Base-by-base conservation (phyloP, 2,329 filamentous ascomycete species). In the Grosmannia penicillata region DNA sequence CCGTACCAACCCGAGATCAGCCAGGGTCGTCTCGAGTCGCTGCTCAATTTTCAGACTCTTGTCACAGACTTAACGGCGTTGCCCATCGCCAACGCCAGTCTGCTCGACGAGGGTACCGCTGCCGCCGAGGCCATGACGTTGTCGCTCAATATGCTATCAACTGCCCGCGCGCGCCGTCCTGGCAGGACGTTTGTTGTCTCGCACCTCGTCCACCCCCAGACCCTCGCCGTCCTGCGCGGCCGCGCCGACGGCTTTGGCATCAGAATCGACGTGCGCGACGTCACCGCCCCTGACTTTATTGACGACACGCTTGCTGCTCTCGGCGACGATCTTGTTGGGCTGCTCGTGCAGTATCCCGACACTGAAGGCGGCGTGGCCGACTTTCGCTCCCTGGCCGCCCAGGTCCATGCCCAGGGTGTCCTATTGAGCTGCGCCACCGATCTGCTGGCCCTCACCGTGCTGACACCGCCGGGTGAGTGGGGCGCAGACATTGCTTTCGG, bases 1-100 rank as follows among this genome's bases (percentile, higher is more conserved):
- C 89, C 89, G 14, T 96, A 95, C 60, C 89, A 96, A 63, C 82
- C 89, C 3, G 89, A 96, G 62, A 94, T 96, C 64, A 94, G 86
- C 56, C 89, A 96, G 62, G 89, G 89, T 26, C 78, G 89, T 39
- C 62, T 96, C 45, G 85, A 95, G 66, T 93, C 85, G 6, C 65
- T 96, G 38, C 66, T 96, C 45, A 96, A 96, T 66, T 96, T 86
- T 64, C 89, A 96, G 66, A 96, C 89, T 15, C 69, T 96, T 65
- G 80, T 93, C 8, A 77, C 78, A 3, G 89, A 95, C 54, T 65
- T 96, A 47, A 95, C 89, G 0, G 85, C 75, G 2, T 70, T 96
- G 23, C 75, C 83, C 18, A 85, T 95, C 46, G 75, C 89, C 44
- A 95, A 96, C 64, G 85, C 89, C 29, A 93, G 85, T 32, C 68